Percentiles rank a stretch among this genome's conserved stretches.
Evolutionary conservation across 2,329 filamentous ascomycete genomes (phyloP).

Genomic region (Neonectria coccinea): DNA sequence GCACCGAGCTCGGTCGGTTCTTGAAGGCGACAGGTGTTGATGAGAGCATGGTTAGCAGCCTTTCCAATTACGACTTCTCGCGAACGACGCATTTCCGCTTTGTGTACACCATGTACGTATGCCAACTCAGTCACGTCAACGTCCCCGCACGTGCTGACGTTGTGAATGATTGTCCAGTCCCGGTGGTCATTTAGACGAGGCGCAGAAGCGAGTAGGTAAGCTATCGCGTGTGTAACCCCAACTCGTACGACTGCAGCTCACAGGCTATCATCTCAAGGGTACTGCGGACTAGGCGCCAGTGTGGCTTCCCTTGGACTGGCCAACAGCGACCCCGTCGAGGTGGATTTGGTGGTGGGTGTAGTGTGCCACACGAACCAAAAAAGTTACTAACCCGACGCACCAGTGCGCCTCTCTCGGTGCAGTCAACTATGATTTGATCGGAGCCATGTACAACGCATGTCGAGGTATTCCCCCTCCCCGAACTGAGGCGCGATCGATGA

Average conservation of each 20-base stretch:
- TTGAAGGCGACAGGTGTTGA: constrained; percentile 74
- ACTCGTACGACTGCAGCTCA: constrained; percentile 40
- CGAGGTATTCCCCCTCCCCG: constrained; percentile 57
- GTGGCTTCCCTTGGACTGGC: constrained; percentile 73
- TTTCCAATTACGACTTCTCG: constrained; percentile 85
- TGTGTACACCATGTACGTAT: constrained; percentile 88
- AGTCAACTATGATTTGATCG: constrained; percentile 75
- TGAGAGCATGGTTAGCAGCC: constrained; percentile 72
- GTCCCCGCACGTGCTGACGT: constrained; percentile 14
- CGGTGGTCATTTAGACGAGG: constrained; percentile 49
- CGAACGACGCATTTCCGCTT: constrained; percentile 80
- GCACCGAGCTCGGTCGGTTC: constrained; percentile 77
- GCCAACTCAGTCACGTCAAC: constrained; percentile 45
- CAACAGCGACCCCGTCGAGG: constrained; percentile 65
- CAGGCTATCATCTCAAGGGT: constrained; percentile 62
- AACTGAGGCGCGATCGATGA: constrained; percentile 22
- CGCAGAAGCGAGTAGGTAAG: constrained; percentile 48
- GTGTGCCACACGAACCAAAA: constrained; percentile 30
- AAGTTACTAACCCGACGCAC: constrained; percentile 35
- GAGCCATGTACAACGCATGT: constrained; percentile 65
- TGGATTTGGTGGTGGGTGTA: constrained; percentile 77
- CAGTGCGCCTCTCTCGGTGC: constrained; percentile 85
- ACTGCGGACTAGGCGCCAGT: constrained; percentile 77
- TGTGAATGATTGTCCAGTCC: constrained; percentile 46
- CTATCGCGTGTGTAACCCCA: constrained; percentile 29